Evolutionary conservation across 2,329 filamentous ascomycete genomes (phyloP).

Genomic region (Colletotrichum lini): DNA sequence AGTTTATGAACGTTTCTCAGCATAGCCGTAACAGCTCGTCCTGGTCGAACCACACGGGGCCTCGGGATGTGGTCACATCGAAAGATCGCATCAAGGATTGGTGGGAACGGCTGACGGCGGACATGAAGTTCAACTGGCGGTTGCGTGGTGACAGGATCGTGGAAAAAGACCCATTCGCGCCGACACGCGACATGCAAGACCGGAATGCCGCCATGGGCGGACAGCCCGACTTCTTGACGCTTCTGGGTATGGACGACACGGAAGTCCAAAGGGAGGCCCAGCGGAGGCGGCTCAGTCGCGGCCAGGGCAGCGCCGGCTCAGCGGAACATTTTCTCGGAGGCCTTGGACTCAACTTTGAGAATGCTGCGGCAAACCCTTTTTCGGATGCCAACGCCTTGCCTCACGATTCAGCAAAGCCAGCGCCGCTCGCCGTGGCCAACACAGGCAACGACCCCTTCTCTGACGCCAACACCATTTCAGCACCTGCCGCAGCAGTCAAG

Average conservation of each 20-base stretch:
- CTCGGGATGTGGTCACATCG: conserved; percentile 46
- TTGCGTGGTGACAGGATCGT: conserved; percentile 49
- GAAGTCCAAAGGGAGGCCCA: conserved; percentile 57
- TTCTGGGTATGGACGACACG: conserved; percentile 59
- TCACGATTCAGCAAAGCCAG: conserved; percentile 56
- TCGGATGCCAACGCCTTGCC: conserved; percentile 61
- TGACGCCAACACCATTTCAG: conserved; percentile 61
- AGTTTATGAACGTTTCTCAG: conserved; percentile 58
- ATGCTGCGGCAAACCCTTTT: conserved; percentile 59
- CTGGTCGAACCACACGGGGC: conserved; percentile 32
- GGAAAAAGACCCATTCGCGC: conserved; percentile 48
- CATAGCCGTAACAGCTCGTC: conserved; percentile 58
- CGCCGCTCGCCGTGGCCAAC: conserved; percentile 52
- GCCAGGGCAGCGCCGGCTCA: conserved; percentile 52
- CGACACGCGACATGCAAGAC: conserved; percentile 47
- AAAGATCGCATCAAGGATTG: conserved; percentile 61
- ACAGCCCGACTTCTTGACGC: conserved; percentile 61
- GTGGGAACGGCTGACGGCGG: conserved; percentile 60
- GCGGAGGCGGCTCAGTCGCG: conserved; percentile 51
- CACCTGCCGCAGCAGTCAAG: conserved; percentile 47
- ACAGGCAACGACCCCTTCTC: conserved; percentile 61
- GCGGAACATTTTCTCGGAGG: conserved; percentile 58
- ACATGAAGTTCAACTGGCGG: conserved; percentile 56
- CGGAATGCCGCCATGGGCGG: conserved; percentile 41
- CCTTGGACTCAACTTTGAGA: conserved; percentile 55